Percentiles rank a stretch among this genome's conserved stretches.
These are phyloP conservation scores for Phlegmacium glaucopus DNA, from an alignment of 768 basidiomycete species.

Conservation along the genomic window DNA sequence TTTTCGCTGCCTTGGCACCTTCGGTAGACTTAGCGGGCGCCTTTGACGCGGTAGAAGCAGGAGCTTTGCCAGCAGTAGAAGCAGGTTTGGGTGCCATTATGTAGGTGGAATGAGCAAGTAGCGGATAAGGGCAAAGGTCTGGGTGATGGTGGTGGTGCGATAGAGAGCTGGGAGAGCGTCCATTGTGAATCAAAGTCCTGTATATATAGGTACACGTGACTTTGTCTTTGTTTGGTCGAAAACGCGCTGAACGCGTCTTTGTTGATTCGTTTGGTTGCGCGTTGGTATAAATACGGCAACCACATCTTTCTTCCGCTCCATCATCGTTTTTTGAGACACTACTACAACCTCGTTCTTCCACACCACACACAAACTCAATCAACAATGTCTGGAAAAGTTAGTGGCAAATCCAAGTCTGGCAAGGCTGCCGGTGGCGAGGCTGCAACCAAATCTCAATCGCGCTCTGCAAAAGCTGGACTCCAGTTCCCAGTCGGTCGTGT, in stretches of 20 bases:
- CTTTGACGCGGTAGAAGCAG: constrained; percentile 69
- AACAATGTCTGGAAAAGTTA: constrained; percentile 44
- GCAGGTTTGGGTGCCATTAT: constrained; percentile 81
- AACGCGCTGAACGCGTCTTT: constrained; percentile 35
- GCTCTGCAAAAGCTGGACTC: constrained; percentile 71
- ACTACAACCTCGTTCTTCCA: constrained; percentile 11
- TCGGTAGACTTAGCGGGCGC: constrained; percentile 68
- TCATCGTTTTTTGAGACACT: constrained; percentile 2
- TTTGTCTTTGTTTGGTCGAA: constrained; percentile 43
- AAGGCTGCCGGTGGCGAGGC: constrained; percentile 55
- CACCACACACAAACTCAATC: constrained; percentile 11
- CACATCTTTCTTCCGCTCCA: constrained; percentile 14
- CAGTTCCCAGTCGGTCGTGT: constrained; percentile 93
- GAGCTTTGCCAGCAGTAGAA: constrained; percentile 82
- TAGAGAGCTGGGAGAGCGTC: constrained; percentile 21
- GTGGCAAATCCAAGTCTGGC: constrained; percentile 42
- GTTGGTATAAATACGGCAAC: constrained; percentile 33
- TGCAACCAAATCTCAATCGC: constrained; percentile 59
- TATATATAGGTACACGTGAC: constrained; percentile 44
- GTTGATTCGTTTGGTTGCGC: constrained; percentile 22
- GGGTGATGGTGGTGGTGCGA: constrained; percentile 32
- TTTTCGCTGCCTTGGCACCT: constrained; percentile 76
- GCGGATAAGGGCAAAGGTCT: constrained; percentile 6
- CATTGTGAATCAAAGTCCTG: constrained; percentile 10
- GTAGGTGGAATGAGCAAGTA: constrained; percentile 9